Evolutionary conservation across 805 yeast genomes (phyloP), one percentile per base, ranked within the genome.

Genomic region (Hanseniaspora hatyaiensis): DNA sequence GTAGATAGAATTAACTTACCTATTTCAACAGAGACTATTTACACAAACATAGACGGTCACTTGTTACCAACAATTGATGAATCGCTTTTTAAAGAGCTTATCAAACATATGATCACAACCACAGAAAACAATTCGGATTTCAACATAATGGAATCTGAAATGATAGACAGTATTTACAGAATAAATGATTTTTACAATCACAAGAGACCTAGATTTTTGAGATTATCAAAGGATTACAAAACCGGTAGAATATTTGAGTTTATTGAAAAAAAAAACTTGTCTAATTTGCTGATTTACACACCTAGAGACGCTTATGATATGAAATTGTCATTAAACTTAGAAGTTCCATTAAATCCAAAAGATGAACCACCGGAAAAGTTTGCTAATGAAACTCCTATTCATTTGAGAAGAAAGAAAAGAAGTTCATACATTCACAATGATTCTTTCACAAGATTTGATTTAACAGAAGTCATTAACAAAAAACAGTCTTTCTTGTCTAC

Each of bases 241-340:
- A 82, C 92, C 0, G 79, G 80, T 8, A 69, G 94, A 55, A 65
- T 70, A 15, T 77, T 78, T 43, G 78, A 77, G 28, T 80, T 80
- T 36, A 82, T 87, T 45, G 78, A 77, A 51, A 87, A 87, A 58
- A 73, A 75, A 54, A 70, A 89, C 47, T 65, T 86, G n/a, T 74
- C 85, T 2, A 86, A 82, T 58, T 62, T 88, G 49, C 72, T 75
- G 56, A 68, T 87, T 18, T 78, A 75, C 57, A 73, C 81, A 47
- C 96, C 96, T 3, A 80, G 82, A 53, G 75, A 82, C 28, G 70
- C 78, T 62, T 80, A 78, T 59, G 96, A 87, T 63, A 68, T 80
- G 54, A 72, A 94, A 55, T 66, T 87, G 31, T 78, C 94, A 5
- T 65, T 88, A 53, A 76, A 85, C 32, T 63, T 82, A 24, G 96